Conservation (phyloP, 257 asterid species). For the Eucommia ulmoides region DNA sequence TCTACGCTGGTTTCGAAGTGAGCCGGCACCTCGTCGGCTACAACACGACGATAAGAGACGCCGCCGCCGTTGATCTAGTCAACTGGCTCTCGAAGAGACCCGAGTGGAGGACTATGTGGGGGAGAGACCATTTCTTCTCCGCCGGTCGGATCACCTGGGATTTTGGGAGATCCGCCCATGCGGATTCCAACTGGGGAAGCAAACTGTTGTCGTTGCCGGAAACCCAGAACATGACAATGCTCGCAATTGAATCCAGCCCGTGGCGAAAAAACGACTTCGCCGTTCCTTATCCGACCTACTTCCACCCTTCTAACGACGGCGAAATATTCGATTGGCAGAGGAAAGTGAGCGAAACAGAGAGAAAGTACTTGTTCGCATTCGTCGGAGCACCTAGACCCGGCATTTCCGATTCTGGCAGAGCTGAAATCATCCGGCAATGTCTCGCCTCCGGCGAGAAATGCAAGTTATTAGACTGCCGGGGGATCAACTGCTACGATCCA, state of each 20-base stretch:
- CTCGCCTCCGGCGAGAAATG: constrained; percentile 2
- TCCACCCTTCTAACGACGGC: constrained; percentile 1
- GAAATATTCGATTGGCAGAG: not conserved
- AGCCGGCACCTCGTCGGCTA: not conserved
- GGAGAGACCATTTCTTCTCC: not conserved
- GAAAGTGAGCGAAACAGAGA: not conserved
- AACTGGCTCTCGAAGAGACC: too few species aligned
- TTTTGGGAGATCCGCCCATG: too few species aligned
- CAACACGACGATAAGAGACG: not conserved
- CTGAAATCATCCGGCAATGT: not conserved
- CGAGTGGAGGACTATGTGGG: not conserved
- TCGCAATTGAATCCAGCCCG: constrained; percentile 1
- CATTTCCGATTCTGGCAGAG: too few species aligned
- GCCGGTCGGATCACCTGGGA: too few species aligned
- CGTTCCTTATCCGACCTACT: constrained; percentile 4
- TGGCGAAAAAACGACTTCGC: not conserved
- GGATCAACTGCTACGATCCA: not conserved
- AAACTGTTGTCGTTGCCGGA: too few species aligned
- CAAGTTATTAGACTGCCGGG: not conserved
- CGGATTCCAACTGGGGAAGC: too few species aligned
- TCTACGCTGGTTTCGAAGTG: not conserved
- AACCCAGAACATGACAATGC: not conserved
- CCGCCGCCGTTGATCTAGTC: not conserved
- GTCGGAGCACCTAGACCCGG: not conserved
- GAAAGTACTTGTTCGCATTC: not conserved